Evolutionary conservation across 495 filamentous ascomycete species (phyloP).

Genomic region (Penicillium paradoxum): DNA sequence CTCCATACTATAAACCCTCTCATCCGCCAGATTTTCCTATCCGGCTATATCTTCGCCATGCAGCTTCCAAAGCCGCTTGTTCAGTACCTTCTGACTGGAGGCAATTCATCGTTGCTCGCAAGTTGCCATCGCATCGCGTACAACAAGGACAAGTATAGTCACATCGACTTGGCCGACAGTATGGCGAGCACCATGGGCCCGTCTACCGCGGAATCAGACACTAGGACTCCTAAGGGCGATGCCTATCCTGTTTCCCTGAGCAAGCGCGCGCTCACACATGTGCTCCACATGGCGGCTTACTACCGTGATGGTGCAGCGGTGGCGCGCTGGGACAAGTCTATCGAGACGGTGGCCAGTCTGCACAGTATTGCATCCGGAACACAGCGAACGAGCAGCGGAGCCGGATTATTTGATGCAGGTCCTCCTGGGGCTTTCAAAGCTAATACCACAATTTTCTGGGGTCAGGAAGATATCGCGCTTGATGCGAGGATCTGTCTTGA

Average conservation of each 20-base stretch:
- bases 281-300: constrained; percentile 41
- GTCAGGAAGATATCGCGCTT: constrained; percentile 42
- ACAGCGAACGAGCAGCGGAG: constrained; percentile 31
- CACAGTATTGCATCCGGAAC: constrained; percentile 32
- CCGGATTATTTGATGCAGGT: constrained; percentile 43
- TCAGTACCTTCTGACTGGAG: constrained; percentile 33
- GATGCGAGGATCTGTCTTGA: constrained; percentile 36
- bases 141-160: constrained; percentile 23
- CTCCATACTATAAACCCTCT: constrained; percentile 35
- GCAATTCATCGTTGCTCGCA: constrained; percentile 41
- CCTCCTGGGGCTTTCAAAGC: constrained; percentile 42
- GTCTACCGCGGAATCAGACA: constrained; percentile 29
- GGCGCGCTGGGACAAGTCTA: constrained; percentile 43
- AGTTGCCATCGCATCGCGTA: constrained; percentile 28
- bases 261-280: constrained; percentile 27
- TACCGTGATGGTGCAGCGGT: constrained; percentile 44
- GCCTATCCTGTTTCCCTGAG: constrained; percentile 28
- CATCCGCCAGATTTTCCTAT: constrained; percentile 35
- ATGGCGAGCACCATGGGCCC: constrained; percentile 44
- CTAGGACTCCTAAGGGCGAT: constrained; percentile 28
- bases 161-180: constrained; percentile 32
- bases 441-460: constrained; percentile 49
- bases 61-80: constrained; percentile 39
- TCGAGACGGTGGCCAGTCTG: constrained; percentile 43
- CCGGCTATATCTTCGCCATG: constrained; percentile 50